These are phyloP conservation scores for Acer campestre DNA, from an alignment of 345 rosid species.

Conservation along the genomic window DNA sequence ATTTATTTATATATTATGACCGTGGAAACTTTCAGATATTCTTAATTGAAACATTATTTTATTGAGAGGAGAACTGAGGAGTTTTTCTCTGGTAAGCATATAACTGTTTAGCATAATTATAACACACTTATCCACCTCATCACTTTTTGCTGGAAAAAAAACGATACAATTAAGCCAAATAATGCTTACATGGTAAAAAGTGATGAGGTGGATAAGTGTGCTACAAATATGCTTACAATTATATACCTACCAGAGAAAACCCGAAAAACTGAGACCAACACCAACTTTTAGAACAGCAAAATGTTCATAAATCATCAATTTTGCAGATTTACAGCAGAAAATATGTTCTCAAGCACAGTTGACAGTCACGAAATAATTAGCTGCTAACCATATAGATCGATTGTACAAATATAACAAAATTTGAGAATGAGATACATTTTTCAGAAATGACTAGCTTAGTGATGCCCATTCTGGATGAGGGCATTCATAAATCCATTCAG, in stretches of 20 bases:
- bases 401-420: conserved; percentile 9
- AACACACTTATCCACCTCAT: too few species aligned
- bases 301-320: background rate
- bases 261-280: background rate
- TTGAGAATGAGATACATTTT: background rate
- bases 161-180: too few species aligned
- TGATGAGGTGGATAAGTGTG: too few species aligned
- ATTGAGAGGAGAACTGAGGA: background rate
- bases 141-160: too few species aligned
- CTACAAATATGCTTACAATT: too few species aligned
- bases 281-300: background rate
- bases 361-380: background rate
- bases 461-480: conserved; percentile 79
- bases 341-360: background rate
- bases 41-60: background rate
- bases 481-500: conserved; percentile 77
- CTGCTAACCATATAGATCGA: background rate
- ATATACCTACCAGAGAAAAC: too few species aligned
- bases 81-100: too few species aligned
- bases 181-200: too few species aligned
- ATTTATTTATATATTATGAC: background rate
- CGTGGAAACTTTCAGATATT: background rate
- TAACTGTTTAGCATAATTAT: too few species aligned
- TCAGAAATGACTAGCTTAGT: conserved; percentile 21
- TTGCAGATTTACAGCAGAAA: background rate